Evolutionary conservation across 2,329 filamentous ascomycete genomes (phyloP), one percentile per base, ranked within the genome.

Genomic region (Botrytis squamosa): DNA sequence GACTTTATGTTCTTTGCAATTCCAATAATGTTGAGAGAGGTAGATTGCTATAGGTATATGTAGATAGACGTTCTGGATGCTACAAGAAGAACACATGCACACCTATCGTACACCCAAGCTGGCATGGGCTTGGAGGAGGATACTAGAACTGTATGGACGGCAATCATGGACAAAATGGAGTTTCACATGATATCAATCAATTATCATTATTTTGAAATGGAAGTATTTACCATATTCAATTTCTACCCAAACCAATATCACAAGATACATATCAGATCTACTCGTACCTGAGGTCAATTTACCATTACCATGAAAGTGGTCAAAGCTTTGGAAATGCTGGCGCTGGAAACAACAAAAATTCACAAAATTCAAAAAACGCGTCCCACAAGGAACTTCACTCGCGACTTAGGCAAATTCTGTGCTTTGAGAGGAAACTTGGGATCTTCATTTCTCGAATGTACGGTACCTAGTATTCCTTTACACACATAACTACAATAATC

Each of bases 291-390:
- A n/a, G n/a, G 49, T n/a, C 49, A 55, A 55, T 14, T 52, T 52
- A 52, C 49, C 49, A 52, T 55, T n/a, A 55, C 49, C 49, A n/a
- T 62, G 59, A 25, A 62, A 42, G 60, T 25, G 60, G 60, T 63
- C 60, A 38, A 63, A 63, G 60, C 60, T 40, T 42, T 63, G 4
- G 38, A 40, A 63, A 63, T 63, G 60, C 60, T 42, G 60, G 60
- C 36, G 12, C 22, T 62, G 59, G 59, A 62, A 62, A 62, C 59
- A 62, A 40, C 59, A 38, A 62, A 62, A 62, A 62, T 62, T 59
- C 57, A 59, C 29, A n/a, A 62, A 38, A 38, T 62, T 22, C 33
- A 38, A 62, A 38, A 60, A 25, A 42, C 60, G 60, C 60, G 60
- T 63, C 60, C 36, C 36, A 38, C 60, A 63, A 62, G 62, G 62